Percentiles rank a stretch among this genome's conserved stretches.
Evolutionary conservation across 1,284 basidiomycete genomes (phyloP).

Genomic region (Tausonia pullulans): DNA sequence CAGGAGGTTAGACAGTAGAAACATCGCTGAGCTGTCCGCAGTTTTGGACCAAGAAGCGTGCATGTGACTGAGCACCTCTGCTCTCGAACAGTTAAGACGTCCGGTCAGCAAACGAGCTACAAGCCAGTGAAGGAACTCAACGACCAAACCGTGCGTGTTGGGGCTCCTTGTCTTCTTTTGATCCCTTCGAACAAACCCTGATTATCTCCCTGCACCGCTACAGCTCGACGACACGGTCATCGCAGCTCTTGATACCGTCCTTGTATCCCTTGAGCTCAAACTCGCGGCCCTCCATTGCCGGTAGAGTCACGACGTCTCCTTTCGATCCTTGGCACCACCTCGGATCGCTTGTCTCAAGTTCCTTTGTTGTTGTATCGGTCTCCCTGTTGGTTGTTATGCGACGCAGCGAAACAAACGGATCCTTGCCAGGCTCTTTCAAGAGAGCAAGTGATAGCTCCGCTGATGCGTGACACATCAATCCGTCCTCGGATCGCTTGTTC

Average conservation of each 20-base stretch:
- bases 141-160: background rate
- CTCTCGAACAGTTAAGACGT: background rate
- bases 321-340: background rate
- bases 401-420: too few relatives aligned
- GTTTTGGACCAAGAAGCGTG: background rate
- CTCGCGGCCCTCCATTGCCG: background rate
- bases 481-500: background rate
- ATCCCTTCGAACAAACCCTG: background rate
- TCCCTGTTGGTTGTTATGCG: too few relatives aligned
- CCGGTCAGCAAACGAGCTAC: background rate
- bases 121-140: background rate
- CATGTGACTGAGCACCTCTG: too few relatives aligned
- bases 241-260: background rate
- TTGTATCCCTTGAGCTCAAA: background rate
- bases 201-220: background rate
- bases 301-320: background rate
- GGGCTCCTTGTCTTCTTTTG: background rate
- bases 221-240: constrained; percentile 4
- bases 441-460: too few relatives aligned
- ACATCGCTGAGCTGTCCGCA: background rate
- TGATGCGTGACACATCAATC: too few relatives aligned
- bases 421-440: too few relatives aligned
- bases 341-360: background rate
- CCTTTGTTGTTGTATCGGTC: background rate
- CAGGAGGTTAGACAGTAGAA: background rate